Conservation (phyloP, 2,329 filamentous ascomycete species). For the Sarocladiaceae sp. region DNA sequence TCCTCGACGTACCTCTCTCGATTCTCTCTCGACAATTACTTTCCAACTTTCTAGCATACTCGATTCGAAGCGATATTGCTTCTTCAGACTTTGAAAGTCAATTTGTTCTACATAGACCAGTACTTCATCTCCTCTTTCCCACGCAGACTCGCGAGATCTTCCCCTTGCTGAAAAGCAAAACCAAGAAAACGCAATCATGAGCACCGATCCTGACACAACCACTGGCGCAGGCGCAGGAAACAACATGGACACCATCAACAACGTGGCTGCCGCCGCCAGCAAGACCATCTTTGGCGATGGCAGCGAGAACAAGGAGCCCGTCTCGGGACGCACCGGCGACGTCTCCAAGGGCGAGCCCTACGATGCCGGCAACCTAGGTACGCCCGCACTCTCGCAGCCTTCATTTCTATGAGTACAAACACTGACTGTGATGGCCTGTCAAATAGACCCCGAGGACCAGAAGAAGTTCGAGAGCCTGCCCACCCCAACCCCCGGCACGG, state of each 20-base stretch:
- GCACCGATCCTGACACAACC: neutral
- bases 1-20: neutral
- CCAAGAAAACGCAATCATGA: neutral
- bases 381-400: conserved; percentile 7
- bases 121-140: neutral
- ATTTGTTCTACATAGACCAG: too few species aligned
- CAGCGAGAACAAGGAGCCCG: conserved; percentile 51
- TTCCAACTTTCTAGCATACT: too few species aligned
- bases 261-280: conserved; percentile 36
- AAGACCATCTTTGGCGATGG: conserved; percentile 38
- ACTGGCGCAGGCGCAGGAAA: neutral
- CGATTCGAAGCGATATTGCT: too few species aligned
- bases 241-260: conserved; percentile 60
- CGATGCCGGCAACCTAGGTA: conserved; percentile 69
- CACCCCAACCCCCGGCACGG: neutral
- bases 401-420: neutral
- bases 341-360: conserved; percentile 66
- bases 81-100: too few species aligned
- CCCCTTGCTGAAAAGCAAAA: neutral
- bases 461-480: conserved; percentile 11
- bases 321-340: conserved; percentile 64
- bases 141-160: neutral
- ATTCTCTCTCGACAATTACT: too few species aligned
- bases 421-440: neutral
- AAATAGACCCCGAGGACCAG: conserved; percentile 12